Percentiles rank a stretch among this genome's conserved stretches.
phyloP scores from a whole-genome alignment of 2,329 filamentous ascomycete genomes.

The Diaporthe australafricana region DNA sequence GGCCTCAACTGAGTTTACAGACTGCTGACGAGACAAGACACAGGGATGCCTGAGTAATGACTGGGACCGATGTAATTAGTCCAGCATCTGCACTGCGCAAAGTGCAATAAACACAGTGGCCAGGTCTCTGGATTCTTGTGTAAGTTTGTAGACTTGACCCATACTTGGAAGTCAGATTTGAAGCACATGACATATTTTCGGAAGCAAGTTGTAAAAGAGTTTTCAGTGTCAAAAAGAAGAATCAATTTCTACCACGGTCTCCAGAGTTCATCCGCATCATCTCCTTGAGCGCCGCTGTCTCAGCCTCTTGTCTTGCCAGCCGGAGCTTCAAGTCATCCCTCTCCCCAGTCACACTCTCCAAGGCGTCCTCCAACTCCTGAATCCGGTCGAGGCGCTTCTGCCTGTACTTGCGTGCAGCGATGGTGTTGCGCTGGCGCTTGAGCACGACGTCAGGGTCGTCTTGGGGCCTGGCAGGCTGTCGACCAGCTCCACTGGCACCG shows the following conservation, averaged over 20 bases:
- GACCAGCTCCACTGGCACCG: slow-evolving; percentile 30
- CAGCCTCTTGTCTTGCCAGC: slow-evolving; percentile 69
- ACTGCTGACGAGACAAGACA: not conserved
- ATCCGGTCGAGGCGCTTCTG: slow-evolving; percentile 73
- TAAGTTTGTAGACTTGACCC: not conserved
- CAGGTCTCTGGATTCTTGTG: not conserved
- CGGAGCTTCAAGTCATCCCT: slow-evolving; percentile 66
- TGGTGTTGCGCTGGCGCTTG: slow-evolving; percentile 71
- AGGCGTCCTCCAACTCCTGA: slow-evolving; percentile 63
- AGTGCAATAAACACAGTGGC: too few relatives aligned
- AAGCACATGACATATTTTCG: not conserved
- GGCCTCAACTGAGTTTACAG: not conserved
- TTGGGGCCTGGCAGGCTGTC: slow-evolving; percentile 30
- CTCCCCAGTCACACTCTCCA: slow-evolving; percentile 65
- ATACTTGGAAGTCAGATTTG: too few relatives aligned
- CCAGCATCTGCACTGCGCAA: too few relatives aligned
- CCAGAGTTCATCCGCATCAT: slow-evolving; percentile 44
- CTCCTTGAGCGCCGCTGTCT: slow-evolving; percentile 66
- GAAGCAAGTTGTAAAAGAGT: too few relatives aligned
- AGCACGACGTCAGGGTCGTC: slow-evolving; percentile 43
- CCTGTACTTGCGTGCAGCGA: slow-evolving; percentile 72
- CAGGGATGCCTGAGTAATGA: not conserved
- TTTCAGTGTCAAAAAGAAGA: not conserved
- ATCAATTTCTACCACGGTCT: slow-evolving; percentile 29
- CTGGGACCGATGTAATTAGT: too few relatives aligned